phyloP scores from a whole-genome alignment of 805 yeast species.

The Candida argentea region DNA sequence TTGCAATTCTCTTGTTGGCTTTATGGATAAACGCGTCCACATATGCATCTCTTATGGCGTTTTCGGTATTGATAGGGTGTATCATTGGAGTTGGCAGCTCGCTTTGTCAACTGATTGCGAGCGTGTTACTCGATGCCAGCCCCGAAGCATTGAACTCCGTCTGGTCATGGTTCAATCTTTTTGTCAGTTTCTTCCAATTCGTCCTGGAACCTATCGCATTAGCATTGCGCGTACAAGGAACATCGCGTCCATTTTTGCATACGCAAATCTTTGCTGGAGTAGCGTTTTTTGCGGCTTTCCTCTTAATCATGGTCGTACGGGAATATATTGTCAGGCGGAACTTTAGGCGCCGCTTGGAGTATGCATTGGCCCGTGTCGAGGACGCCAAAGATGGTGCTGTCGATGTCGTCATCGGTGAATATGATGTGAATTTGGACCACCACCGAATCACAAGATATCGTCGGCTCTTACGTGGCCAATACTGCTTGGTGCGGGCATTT shows the following conservation, averaged over 20 bases:
- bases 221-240: conserved; percentile 16
- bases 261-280: conserved; percentile 54
- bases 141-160: conserved; percentile 23
- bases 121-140: conserved; percentile 4
- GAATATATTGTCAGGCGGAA: conserved; percentile 38
- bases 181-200: conserved; percentile 22
- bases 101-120: conserved; percentile 8
- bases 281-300: conserved; percentile 31
- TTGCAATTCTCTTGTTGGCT: conserved; percentile 19
- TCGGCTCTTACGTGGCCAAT: too few relatives aligned
- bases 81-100: conserved; percentile 20
- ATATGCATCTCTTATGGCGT: conserved; percentile 21
- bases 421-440: too few relatives aligned
- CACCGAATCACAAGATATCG: too few relatives aligned
- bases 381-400: too few relatives aligned
- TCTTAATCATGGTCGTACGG: conserved; percentile 38
- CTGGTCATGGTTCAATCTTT: conserved; percentile 30
- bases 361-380: background rate
- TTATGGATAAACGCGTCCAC: conserved; percentile 30
- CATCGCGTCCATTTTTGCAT: conserved; percentile 39
- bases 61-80: conserved; percentile 20
- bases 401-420: too few relatives aligned
- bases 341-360: conserved; percentile 1
- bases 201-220: conserved; percentile 48
- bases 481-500: too few relatives aligned